Base-by-base conservation (phyloP, 2,329 filamentous ascomycete species). In the Coniochaeta sp. region DNA sequence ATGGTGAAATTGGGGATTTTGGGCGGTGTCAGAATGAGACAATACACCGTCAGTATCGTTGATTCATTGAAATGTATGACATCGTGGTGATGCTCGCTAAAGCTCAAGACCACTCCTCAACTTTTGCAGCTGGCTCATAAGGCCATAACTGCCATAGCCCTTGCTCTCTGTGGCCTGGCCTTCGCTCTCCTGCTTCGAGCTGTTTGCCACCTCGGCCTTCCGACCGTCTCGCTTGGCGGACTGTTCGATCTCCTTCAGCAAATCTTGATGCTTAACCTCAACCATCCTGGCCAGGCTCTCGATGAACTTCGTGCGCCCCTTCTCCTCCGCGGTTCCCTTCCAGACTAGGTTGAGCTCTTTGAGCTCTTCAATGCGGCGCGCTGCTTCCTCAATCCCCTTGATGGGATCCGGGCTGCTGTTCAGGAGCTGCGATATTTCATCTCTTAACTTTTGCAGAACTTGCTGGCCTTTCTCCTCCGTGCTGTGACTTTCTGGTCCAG, bases 251-350 rank as follows among this genome's bases (percentile, higher is more conserved):
- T 84, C 83, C 64, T 74, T 75, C 66, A 84, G 67, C 60, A 86
- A 68, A 60, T 83, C 81, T 64, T 76, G 75, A 64, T 82, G 82
- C 60, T 79, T 79, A 64, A 97, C 93, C 69, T 97, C 92, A 1
- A 96, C 90, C 74, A 91, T 82, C 77, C 87, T 91, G 36, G 87
- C 86, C 67, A 99, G 73, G 58, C 83, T 82, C 64, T 98, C 93
- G 19, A 99, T 87, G 70, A 97, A 92, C 68, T 85, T 89, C 10
- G 77, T 77, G 58, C 95, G 81, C 6, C 91, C 91, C 74, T 90
- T 96, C 72, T 98, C 95, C 75, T 99, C 95, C 0, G 90, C 89
- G 2, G 95, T 97, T n/a, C 92, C 92, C 71, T 89, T 93, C 93
- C 95, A 99, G 24, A 99, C 87, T n/a, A 76, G 76, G 4, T 86